Percentiles rank a stretch among this genome's conserved stretches.
phyloP scores from a whole-genome alignment of 169 alveolate species.

The Babesia sp. region DNA sequence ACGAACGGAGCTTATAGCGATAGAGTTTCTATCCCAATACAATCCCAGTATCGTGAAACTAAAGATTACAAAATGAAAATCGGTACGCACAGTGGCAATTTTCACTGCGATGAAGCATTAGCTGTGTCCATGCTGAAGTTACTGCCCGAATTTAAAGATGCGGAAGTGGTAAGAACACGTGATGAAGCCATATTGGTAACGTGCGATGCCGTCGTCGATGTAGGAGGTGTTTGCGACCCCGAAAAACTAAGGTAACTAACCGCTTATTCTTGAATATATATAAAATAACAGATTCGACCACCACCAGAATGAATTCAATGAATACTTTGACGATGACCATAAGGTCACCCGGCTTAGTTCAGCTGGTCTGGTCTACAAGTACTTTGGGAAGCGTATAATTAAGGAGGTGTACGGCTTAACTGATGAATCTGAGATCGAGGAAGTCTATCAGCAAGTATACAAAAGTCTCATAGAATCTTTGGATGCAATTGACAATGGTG shows the following conservation, averaged over 20 bases:
- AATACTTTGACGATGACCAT: slow-evolving; percentile 65
- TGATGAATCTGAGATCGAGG: slow-evolving; percentile 72
- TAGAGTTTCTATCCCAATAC: not conserved
- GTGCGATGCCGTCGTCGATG: slow-evolving; percentile 89
- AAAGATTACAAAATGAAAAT: slow-evolving; percentile 25
- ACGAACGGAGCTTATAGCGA: not conserved
- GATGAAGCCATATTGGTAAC: slow-evolving; percentile 78
- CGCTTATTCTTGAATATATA: slow-evolving; percentile 32
- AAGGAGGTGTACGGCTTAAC: slow-evolving; percentile 69
- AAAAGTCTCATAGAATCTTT: slow-evolving; percentile 79
- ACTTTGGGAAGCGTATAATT: slow-evolving; percentile 80
- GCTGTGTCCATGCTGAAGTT: slow-evolving; percentile 76
- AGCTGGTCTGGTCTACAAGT: slow-evolving; percentile 90
- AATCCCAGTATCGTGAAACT: not conserved
- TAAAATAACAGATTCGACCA: slow-evolving; percentile 84
- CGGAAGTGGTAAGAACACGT: slow-evolving; percentile 84
- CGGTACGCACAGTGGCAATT: slow-evolving; percentile 77
- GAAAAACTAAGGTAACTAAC: slow-evolving; percentile 39
- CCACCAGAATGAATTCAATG: slow-evolving; percentile 86
- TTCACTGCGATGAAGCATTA: slow-evolving; percentile 78
- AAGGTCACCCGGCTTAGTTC: slow-evolving; percentile 81
- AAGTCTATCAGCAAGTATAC: slow-evolving; percentile 75
- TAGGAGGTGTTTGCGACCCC: slow-evolving; percentile 85
- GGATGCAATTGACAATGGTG: slow-evolving; percentile 91
- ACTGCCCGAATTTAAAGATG: slow-evolving; percentile 78